Base-by-base conservation (phyloP, 495 filamentous ascomycete genomes). In the Daldinia concentrica region DNA sequence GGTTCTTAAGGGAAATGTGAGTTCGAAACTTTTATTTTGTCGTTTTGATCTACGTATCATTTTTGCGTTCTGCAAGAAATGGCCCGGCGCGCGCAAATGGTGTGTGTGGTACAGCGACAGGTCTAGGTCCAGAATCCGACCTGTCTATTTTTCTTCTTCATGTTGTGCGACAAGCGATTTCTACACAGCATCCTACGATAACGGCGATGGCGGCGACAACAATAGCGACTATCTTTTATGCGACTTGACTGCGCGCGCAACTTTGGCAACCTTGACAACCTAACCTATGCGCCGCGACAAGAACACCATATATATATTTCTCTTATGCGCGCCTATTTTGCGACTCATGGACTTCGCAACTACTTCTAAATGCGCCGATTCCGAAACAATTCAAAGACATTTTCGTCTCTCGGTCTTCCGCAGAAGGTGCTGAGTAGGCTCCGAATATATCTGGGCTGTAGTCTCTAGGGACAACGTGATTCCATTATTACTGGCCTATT, bases 81-180 rank as follows among this genome's bases (percentile, higher is more conserved):
- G 56, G 19, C 62, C 62, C 71, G 19, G 26, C 32, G 64, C 59
- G 62, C 62, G 52, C 43, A 62, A 54, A 52, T 73, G 71, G 71
- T 69, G 71, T 69, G 71, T 73, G 71, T 73, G 66, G 71, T 73
- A 73, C 71, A 69, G 71, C 66, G 15, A 66, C 61, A 62, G 55
- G 48, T 64, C 17, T 22, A 48, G 43, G 19, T 24, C 59, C 65
- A 58, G 60, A 58, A 32, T 41, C 22, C 58, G 58, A 60, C 19
- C 4, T 32, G 8, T 57, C 54, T 55, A 17, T 55, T 24, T 73
- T 32, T 36, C 12, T 54, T 36, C 30, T n/a, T 66, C n/a, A 56
- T 66, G 62, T 27, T 59, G 66, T 69, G 57, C 65, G 51, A 66
- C 71, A 19, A 62, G 41, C 60, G 54, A 30, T 58, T 58, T 57